A percentile compares a stretch with the other conserved stretches of the same genome.
phyloP scores from a whole-genome alignment of 306 rosid species.

The Dalbergia cochinchinensis region DNA sequence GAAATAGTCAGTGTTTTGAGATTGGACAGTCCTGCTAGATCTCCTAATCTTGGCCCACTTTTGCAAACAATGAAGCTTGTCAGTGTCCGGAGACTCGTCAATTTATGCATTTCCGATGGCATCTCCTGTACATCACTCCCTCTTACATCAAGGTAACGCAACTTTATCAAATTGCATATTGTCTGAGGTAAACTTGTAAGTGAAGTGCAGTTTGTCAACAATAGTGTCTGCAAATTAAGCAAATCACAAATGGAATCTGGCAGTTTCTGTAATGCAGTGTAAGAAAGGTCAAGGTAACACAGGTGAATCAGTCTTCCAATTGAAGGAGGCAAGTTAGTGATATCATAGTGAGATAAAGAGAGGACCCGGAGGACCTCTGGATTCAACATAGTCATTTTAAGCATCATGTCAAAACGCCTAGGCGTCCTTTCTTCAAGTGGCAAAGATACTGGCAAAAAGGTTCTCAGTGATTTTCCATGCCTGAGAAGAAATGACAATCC shows the following conservation, averaged over 20 bases:
- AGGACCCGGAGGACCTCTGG: conserved; percentile 35
- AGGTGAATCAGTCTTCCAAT: conserved; percentile 44
- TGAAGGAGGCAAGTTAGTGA: conserved; percentile 35
- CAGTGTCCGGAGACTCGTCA: conserved; percentile 39
- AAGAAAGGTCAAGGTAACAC: conserved; percentile 47
- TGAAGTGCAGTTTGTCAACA: conserved; percentile 32
- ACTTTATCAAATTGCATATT: conserved; percentile 27
- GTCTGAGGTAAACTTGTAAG: conserved; percentile 20
- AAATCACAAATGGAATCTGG: conserved; percentile 43
- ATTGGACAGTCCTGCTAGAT: conserved; percentile 34
- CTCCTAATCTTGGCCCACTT: conserved; percentile 28
- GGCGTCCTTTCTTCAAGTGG: conserved; percentile 8
- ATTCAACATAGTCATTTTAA: not conserved
- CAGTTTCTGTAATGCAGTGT: conserved; percentile 6
- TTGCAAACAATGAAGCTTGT: conserved; percentile 31
- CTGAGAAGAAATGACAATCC: not conserved
- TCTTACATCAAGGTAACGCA: conserved; percentile 37
- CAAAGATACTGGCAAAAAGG: conserved; percentile 21
- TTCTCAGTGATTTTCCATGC: not conserved
- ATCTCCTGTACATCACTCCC: conserved; percentile 40
- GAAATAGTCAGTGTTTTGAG: conserved; percentile 32
- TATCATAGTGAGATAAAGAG: not conserved
- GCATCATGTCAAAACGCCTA: conserved; percentile 10
- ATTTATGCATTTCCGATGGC: conserved; percentile 35
- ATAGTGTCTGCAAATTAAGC: conserved; percentile 49